A percentile compares a stretch with the other conserved stretches of the same genome.
Evolutionary conservation across 768 basidiomycete species (phyloP).

Genomic region (Suillus spraguei): DNA sequence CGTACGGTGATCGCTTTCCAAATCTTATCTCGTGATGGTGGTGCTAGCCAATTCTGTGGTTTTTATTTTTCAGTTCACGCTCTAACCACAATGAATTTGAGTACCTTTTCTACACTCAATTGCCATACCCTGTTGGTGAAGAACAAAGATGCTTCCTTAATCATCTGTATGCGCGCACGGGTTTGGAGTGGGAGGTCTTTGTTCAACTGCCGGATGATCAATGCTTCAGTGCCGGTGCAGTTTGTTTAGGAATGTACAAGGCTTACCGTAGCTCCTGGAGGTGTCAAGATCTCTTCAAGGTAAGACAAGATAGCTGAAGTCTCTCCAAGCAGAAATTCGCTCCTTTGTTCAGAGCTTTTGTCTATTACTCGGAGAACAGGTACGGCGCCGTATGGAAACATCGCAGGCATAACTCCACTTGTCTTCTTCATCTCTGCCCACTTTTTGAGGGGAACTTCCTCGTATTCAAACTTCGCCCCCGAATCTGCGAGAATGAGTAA

Average conservation of each 20-base stretch:
- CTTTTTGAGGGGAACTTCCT: slow-evolving; percentile 19
- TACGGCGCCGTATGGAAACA: slow-evolving; percentile 27
- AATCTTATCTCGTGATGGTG: slow-evolving; percentile 25
- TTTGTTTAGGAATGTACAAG: neutral
- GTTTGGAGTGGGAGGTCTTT: slow-evolving; percentile 23
- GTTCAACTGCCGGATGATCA: neutral
- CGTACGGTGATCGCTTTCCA: slow-evolving; percentile 20
- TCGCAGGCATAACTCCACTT: slow-evolving; percentile 18
- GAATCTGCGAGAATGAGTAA: slow-evolving; percentile 28
- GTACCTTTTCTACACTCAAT: slow-evolving; percentile 17
- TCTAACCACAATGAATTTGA: neutral
- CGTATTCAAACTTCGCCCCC: slow-evolving; percentile 23
- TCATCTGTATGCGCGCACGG: slow-evolving; percentile 21
- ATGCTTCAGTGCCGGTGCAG: neutral
- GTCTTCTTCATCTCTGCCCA: slow-evolving; percentile 22
- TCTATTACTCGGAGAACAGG: slow-evolving; percentile 27
- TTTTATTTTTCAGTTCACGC: neutral
- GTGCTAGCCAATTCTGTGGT: slow-evolving; percentile 22
- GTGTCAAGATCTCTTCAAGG: slow-evolving; percentile 24
- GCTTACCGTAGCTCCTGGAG: slow-evolving; percentile 19
- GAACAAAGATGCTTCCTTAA: slow-evolving; percentile 28
- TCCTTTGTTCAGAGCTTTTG: slow-evolving; percentile 10
- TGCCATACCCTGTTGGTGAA: slow-evolving; percentile 17
- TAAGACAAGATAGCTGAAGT: slow-evolving; percentile 28
- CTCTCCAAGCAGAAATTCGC: slow-evolving; percentile 25